Evolutionary conservation across 805 yeast species (phyloP).

Genomic region (Tetrapisispora phaffii): DNA sequence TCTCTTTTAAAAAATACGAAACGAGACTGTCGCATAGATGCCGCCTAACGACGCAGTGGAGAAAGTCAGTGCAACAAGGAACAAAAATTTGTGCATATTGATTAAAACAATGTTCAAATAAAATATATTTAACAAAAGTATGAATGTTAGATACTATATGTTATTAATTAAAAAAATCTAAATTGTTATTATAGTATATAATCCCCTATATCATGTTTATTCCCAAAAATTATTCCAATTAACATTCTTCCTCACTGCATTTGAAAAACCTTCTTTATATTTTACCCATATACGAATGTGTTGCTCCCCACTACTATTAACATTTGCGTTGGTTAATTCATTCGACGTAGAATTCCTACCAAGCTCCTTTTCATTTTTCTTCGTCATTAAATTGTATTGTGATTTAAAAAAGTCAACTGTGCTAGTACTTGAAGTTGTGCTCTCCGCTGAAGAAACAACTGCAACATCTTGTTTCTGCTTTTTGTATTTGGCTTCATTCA

Average conservation of each 20-base stretch:
- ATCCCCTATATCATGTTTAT: conserved; percentile 3
- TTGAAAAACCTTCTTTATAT: conserved; percentile 83
- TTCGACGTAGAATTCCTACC: not conserved
- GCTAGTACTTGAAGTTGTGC: conserved; percentile 8
- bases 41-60: too few species aligned
- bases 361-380: not conserved
- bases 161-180: too few species aligned
- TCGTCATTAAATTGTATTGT: conserved; percentile 30
- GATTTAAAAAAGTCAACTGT: conserved; percentile 34
- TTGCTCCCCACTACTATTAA: conserved; percentile 12
- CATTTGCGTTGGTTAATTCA: not conserved
- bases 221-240: conserved; percentile 60
- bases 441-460: conserved; percentile 1
- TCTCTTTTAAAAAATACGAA: too few species aligned
- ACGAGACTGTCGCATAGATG: too few species aligned
- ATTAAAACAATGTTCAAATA: too few species aligned
- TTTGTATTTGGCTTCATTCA: conserved; percentile 16
- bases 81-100: too few species aligned
- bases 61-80: too few species aligned
- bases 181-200: too few species aligned
- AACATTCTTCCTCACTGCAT: conserved; percentile 79
- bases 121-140: too few species aligned
- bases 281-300: conserved; percentile 62
- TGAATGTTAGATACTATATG: too few species aligned
- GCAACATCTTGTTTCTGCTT: conserved; percentile 5